Conservation (phyloP, 192 early-diverging fungal species). For the Coemansia brasiliensis region DNA sequence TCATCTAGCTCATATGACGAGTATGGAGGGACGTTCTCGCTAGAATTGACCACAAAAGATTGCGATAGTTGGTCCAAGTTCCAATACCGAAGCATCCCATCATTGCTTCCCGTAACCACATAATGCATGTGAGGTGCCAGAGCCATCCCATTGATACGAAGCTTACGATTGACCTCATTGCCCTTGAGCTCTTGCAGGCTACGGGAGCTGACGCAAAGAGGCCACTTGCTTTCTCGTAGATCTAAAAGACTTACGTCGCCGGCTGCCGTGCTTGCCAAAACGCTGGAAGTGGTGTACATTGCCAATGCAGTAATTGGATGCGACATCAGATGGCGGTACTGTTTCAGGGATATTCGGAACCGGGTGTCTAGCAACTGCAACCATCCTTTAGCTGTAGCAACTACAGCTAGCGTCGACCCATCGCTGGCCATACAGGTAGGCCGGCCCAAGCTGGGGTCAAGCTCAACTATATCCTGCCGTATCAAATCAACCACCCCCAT, state of each 20-base stretch:
- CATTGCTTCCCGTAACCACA: conserved; percentile 78
- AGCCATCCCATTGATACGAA: conserved; percentile 64
- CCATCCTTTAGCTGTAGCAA: conserved; percentile 33
- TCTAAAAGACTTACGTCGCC: conserved; percentile 36
- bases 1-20: conserved; percentile 43
- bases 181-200: conserved; percentile 59
- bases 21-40: conserved; percentile 25
- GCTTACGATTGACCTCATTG: conserved; percentile 56
- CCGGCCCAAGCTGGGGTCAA: conserved; percentile 22
- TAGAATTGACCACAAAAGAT: conserved; percentile 70
- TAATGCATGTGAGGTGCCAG: conserved; percentile 57
- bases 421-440: conserved; percentile 25
- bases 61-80: conserved; percentile 67
- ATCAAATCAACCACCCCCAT: conserved; percentile 16
- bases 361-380: conserved; percentile 36
- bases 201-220: conserved; percentile 56
- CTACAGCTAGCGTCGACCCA: conserved; percentile 16
- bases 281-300: conserved; percentile 17
- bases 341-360: conserved; percentile 40
- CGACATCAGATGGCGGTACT: conserved; percentile 27
- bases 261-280: conserved; percentile 34
- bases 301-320: conserved; percentile 28
- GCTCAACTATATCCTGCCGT: conserved; percentile 14
- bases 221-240: conserved; percentile 44
- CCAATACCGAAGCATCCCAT: conserved; percentile 88